Evolutionary conservation across 768 basidiomycete species (phyloP).

Genomic region (Suillus discolor): DNA sequence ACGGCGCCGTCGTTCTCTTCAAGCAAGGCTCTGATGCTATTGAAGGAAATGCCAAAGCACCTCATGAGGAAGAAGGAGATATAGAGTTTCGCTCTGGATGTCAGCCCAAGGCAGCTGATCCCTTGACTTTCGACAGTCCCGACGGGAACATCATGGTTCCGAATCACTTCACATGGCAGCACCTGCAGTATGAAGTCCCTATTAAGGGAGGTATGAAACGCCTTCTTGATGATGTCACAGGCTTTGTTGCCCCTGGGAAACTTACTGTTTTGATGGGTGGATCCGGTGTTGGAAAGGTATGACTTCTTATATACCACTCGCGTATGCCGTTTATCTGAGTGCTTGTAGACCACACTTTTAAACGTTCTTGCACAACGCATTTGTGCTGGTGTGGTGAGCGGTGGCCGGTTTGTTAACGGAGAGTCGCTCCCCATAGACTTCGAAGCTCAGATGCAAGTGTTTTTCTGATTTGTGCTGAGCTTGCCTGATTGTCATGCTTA

Average conservation of each 20-base stretch:
- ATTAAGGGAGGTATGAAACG: slow-evolving; percentile 39
- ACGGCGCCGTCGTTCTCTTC: slow-evolving; percentile 57
- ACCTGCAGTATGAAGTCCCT: slow-evolving; percentile 63
- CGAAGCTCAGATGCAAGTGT: slow-evolving; percentile 54
- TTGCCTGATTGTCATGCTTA: slow-evolving; percentile 23
- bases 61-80: slow-evolving; percentile 34
- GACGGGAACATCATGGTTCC: slow-evolving; percentile 39
- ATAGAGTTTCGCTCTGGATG: slow-evolving; percentile 11
- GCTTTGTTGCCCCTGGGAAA: slow-evolving; percentile 80
- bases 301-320: background rate
- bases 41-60: slow-evolving; percentile 21
- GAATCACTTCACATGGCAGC: slow-evolving; percentile 81
- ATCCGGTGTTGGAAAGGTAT: slow-evolving; percentile 50
- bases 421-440: slow-evolving; percentile 54
- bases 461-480: slow-evolving; percentile 20
- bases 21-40: slow-evolving; percentile 52
- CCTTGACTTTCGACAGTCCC: slow-evolving; percentile 29
- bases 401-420: slow-evolving; percentile 56
- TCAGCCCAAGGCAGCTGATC: slow-evolving; percentile 5
- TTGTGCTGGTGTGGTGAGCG: slow-evolving; percentile 46
- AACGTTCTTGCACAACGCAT: slow-evolving; percentile 55
- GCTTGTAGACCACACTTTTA: slow-evolving; percentile 50
- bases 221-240: slow-evolving; percentile 73
- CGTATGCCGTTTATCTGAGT: background rate
- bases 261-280: slow-evolving; percentile 79